Evolutionary conservation across 2,329 filamentous ascomycete species (phyloP).

Genomic region (Leptographium lundbergii): DNA sequence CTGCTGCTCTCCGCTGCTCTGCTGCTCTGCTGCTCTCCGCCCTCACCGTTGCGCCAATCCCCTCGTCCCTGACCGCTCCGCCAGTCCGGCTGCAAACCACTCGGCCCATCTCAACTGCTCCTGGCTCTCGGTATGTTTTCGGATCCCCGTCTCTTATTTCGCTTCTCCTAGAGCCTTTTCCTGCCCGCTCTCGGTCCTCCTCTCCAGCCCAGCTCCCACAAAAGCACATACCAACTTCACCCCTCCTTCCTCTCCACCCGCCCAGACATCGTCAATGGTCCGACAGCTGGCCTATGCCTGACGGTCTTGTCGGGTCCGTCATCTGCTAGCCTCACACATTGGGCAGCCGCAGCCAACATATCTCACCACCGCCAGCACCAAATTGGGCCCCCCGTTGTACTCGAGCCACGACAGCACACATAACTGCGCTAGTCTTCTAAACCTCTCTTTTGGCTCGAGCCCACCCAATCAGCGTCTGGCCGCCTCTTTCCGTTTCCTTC

Average conservation of each 20-base stretch:
- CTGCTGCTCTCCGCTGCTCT: neutral
- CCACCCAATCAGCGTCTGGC: neutral
- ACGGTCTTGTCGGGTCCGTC: neutral
- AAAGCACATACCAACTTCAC: neutral
- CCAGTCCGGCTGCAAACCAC: neutral
- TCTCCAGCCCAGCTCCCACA: neutral
- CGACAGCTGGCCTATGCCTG: neutral
- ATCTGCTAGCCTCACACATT: neutral
- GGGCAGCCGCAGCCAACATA: constrained; percentile 1
- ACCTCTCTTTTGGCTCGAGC: neutral
- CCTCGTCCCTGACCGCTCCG: neutral
- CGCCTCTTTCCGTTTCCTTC: neutral
- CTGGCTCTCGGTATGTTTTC: neutral
- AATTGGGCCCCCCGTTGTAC: neutral
- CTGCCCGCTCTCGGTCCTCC: neutral
- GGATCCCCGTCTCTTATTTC: neutral
- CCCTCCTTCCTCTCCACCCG: neutral
- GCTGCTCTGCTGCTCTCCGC: neutral
- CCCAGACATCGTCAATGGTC: neutral
- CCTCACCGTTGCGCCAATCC: neutral
- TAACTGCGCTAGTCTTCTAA: neutral
- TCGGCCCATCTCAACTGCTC: neutral
- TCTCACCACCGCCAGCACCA: neutral
- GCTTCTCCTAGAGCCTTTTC: neutral
- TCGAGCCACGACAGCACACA: constrained; percentile 12